Evolutionary conservation across 805 yeast species (phyloP).

Genomic region (Zygotorulaspora sp.): DNA sequence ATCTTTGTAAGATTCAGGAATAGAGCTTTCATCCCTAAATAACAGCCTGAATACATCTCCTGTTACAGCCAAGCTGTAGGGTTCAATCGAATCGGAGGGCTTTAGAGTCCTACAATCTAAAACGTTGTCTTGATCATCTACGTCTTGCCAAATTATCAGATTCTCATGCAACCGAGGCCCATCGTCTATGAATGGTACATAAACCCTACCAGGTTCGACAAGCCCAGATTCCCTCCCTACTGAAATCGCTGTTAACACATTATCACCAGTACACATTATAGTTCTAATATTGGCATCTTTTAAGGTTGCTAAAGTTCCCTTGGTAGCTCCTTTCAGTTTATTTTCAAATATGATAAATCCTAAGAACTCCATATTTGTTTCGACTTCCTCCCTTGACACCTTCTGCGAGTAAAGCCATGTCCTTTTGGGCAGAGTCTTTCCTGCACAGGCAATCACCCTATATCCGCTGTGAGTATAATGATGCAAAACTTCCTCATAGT

Average conservation of each 20-base stretch:
- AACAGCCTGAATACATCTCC: slow-evolving; percentile 87
- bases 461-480: slow-evolving; percentile 90
- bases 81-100: slow-evolving; percentile 38
- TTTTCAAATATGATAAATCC: slow-evolving; percentile 94
- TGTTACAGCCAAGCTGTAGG: slow-evolving; percentile 75
- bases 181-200: slow-evolving; percentile 56
- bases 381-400: slow-evolving; percentile 60
- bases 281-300: slow-evolving; percentile 71
- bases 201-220: slow-evolving; percentile 47
- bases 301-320: slow-evolving; percentile 53
- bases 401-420: slow-evolving; percentile 49
- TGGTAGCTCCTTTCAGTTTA: slow-evolving; percentile 70
- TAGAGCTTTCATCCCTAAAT: slow-evolving; percentile 40
- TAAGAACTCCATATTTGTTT: slow-evolving; percentile 61
- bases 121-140: slow-evolving; percentile 49
- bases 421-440: slow-evolving; percentile 45
- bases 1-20: slow-evolving; percentile 42
- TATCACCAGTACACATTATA: slow-evolving; percentile 97
- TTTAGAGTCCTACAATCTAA: slow-evolving; percentile 63
- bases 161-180: slow-evolving; percentile 20
- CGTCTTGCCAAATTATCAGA: slow-evolving; percentile 60
- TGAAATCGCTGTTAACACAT: slow-evolving; percentile 87
- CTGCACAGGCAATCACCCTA: slow-evolving; percentile 93
- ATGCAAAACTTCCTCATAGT: slow-evolving; percentile 69
- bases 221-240: slow-evolving; percentile 84